A percentile compares a stretch with the other conserved stretches of the same genome.
phyloP scores from a whole-genome alignment of 805 yeast species.

The Pichia cephalocereana region DNA sequence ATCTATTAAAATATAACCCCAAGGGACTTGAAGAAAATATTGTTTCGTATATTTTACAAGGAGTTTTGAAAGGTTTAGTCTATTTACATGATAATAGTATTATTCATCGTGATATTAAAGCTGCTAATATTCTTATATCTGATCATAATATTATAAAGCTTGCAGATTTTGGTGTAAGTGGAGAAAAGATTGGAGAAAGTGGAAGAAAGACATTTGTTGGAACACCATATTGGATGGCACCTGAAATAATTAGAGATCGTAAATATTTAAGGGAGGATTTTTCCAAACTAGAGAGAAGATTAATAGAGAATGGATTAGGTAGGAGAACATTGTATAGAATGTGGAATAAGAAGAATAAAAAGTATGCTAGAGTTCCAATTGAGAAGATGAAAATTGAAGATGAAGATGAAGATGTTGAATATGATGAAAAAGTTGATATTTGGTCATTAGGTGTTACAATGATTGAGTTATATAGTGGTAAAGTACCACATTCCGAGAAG shows the following conservation, averaged over 20 bases:
- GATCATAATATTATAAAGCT: slow-evolving; percentile 67
- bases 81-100: slow-evolving; percentile 67
- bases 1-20: slow-evolving; percentile 50
- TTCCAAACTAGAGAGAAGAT: slow-evolving; percentile 4
- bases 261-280: slow-evolving; percentile 5
- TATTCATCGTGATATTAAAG: slow-evolving; percentile 90
- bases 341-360: slow-evolving; percentile 7
- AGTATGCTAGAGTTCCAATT: not conserved
- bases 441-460: slow-evolving; percentile 96
- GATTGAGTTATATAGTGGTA: slow-evolving; percentile 74
- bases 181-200: slow-evolving; percentile 51
- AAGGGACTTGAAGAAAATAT: slow-evolving; percentile 44
- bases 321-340: slow-evolving; percentile 6
- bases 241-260: slow-evolving; percentile 61
- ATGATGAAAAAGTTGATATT: slow-evolving; percentile 81
- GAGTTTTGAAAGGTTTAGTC: slow-evolving; percentile 58
- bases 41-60: slow-evolving; percentile 53
- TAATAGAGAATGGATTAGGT: slow-evolving; percentile 4
- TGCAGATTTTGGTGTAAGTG: slow-evolving; percentile 96
- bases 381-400: not conserved
- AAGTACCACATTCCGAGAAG: slow-evolving; percentile 66
- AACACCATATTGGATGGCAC: slow-evolving; percentile 80
- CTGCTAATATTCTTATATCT: slow-evolving; percentile 81
- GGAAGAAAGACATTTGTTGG: slow-evolving; percentile 48
- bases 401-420: slow-evolving; percentile 35